These are phyloP conservation scores for Claviceps fusiformis DNA, from an alignment of 2,329 filamentous ascomycete genomes.

Conservation along the genomic window DNA sequence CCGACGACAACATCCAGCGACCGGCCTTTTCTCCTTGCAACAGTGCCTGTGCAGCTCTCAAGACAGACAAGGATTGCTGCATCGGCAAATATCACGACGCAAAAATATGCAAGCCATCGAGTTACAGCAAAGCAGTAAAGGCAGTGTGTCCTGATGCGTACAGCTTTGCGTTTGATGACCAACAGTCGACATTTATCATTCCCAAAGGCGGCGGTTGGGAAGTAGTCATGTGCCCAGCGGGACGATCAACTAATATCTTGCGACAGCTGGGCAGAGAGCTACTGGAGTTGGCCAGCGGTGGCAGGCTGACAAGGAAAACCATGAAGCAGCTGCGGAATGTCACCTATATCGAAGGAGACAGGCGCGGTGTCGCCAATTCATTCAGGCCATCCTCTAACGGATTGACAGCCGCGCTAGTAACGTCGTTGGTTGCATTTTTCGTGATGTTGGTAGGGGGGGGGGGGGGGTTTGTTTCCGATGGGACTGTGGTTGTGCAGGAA, in stretches of 20 bases:
- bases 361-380: conserved; percentile 11
- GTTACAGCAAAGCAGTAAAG: conserved; percentile 60
- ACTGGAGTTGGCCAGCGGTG: conserved; percentile 29
- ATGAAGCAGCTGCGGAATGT: conserved; percentile 19
- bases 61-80: conserved; percentile 59
- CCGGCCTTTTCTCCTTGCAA: conserved; percentile 66
- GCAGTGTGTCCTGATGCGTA: conserved; percentile 72
- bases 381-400: conserved; percentile 9
- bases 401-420: conserved; percentile 4
- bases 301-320: conserved; percentile 21
- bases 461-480: neutral
- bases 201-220: conserved; percentile 62
- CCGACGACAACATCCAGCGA: conserved; percentile 57
- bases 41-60: conserved; percentile 60
- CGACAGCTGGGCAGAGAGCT: conserved; percentile 36
- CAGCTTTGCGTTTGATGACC: conserved; percentile 55
- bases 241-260: conserved; percentile 46
- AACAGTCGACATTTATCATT: conserved; percentile 46
- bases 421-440: neutral
- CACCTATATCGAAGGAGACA: conserved; percentile 21
- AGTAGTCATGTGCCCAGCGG: conserved; percentile 60
- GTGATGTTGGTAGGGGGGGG: neutral
- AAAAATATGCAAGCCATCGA: conserved; percentile 48
- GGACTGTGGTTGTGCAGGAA: neutral
- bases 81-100: conserved; percentile 53